These are phyloP conservation scores for Curvularia sp. DNA, from an alignment of 2,329 filamentous ascomycete genomes.

Conservation along the genomic window DNA sequence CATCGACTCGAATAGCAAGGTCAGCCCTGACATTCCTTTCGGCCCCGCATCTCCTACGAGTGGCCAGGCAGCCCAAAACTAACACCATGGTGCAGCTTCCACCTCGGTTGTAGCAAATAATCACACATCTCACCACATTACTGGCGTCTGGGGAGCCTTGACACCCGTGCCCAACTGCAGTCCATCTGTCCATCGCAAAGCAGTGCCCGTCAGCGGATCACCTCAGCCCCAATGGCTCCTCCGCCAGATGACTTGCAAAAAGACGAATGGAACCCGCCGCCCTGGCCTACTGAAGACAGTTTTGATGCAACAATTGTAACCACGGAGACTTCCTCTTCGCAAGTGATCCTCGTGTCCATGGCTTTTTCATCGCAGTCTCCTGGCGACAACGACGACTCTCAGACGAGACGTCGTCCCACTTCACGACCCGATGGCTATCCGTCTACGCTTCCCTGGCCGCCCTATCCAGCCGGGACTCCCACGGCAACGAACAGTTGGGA, in stretches of 20 bases:
- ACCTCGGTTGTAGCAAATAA: conserved; percentile 18
- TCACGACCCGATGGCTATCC: background rate
- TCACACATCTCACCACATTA: conserved; percentile 14
- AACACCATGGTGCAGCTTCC: conserved; percentile 25
- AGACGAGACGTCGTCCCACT: conserved; percentile 3
- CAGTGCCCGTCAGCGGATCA: conserved; percentile 29
- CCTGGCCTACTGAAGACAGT: conserved; percentile 4
- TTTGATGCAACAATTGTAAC: conserved; percentile 1
- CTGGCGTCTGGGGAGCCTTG: conserved; percentile 14
- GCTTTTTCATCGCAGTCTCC: background rate
- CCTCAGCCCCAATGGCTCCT: conserved; percentile 28
- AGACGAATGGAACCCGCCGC: conserved; percentile 1
- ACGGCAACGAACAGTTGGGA: conserved; percentile 3
- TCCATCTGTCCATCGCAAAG: conserved; percentile 13
- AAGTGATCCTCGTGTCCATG: background rate
- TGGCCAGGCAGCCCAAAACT: conserved; percentile 28
- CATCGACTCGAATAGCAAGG: conserved; percentile 30
- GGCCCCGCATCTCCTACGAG: conserved; percentile 41
- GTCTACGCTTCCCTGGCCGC: conserved; percentile 2
- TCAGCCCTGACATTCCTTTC: conserved; percentile 31
- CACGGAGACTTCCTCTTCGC: background rate
- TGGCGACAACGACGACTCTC: background rate
- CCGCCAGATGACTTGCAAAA: conserved; percentile 13
- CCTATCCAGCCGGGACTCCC: background rate
- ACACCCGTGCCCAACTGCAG: conserved; percentile 24